A percentile compares a stretch with the other conserved stretches of the same genome.
Conservation (phyloP, 2,329 filamentous ascomycete genomes). For the Xylariaceae sp. region DNA sequence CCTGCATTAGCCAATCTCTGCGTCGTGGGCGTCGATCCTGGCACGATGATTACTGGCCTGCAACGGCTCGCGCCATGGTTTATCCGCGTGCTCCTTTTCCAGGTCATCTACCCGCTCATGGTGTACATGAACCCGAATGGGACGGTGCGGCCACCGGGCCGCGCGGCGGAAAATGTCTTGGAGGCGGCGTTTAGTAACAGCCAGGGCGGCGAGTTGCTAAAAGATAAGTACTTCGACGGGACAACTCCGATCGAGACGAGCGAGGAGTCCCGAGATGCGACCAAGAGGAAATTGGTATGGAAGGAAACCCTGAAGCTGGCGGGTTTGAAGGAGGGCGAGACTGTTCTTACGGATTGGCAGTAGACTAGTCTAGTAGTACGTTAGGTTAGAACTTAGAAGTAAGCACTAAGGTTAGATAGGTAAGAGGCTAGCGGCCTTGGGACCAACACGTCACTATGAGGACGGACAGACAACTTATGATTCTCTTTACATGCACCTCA, state of each 20-base stretch:
- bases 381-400: too few relatives aligned
- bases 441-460: background rate
- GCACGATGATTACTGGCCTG: slow-evolving; percentile 6
- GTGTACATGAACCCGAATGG: slow-evolving; percentile 2
- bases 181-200: background rate
- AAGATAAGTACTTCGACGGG: slow-evolving; percentile 8
- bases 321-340: slow-evolving; percentile 7
- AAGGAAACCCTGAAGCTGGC: slow-evolving; percentile 8
- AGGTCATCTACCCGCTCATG: slow-evolving; percentile 6
- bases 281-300: slow-evolving; percentile 11
- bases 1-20: slow-evolving; percentile 16
- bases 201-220: background rate
- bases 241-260: slow-evolving; percentile 3
- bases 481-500: too few relatives aligned
- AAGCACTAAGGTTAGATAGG: too few relatives aligned
- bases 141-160: background rate
- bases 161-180: slow-evolving; percentile 1
- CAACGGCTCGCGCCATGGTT: slow-evolving; percentile 6
- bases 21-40: slow-evolving; percentile 17
- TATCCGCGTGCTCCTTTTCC: slow-evolving; percentile 8
- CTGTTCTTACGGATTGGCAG: slow-evolving; percentile 7
- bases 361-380: slow-evolving; percentile 1
- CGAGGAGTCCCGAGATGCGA: slow-evolving; percentile 4
- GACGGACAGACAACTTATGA: too few relatives aligned
- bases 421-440: too few relatives aligned